Evolutionary conservation across 306 rosid species (phyloP), one percentile per base, ranked within the genome.

Genomic region (Hylodesmum podocarpum): DNA sequence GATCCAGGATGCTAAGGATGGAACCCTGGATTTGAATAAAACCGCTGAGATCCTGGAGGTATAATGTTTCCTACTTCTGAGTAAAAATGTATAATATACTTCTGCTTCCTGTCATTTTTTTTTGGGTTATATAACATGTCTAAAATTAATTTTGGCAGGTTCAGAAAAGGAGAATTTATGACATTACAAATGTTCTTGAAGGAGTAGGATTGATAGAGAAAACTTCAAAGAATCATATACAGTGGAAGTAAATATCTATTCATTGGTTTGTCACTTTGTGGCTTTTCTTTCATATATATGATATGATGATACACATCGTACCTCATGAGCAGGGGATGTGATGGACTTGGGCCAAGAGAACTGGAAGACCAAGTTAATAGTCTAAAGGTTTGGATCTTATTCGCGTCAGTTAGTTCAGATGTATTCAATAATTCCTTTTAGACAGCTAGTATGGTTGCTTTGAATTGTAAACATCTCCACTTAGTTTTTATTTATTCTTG

Each of bases 161-260:
- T 50, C 92, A 88, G 39, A 92, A 92, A 87, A 78, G 96, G 83
- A 88, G 96, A 84, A 92, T 92, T 66, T 90, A 92, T 81, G 97
- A 90, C 75, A 92, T 92, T 66, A 92, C 97, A 43, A 92, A 92
- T 72, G 96, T 92, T 66, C 96, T 92, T 46, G 97, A 92, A 84
- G 97, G 97, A 73, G 80, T 88, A 72, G 89, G 96, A 76, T 85
- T 92, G 86, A 83, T 86, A 59, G 96, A 90, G 86, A 92, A 92
- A 83, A 90, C 88, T 33, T 88, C 96, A 47, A 92, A 87, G 84
- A 92, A 90, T 77, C 91, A 83, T 70, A 86, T 92, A 71, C 88
- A 95, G 71, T 92, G 93, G 97, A 90, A 87, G 97, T 92, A 90
- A 87, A 69, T 63, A 76, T 55, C 79, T 47, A 2, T 43, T 44